Evolutionary conservation across 768 basidiomycete species (phyloP).

Genomic region (Austroboletus eburneus): DNA sequence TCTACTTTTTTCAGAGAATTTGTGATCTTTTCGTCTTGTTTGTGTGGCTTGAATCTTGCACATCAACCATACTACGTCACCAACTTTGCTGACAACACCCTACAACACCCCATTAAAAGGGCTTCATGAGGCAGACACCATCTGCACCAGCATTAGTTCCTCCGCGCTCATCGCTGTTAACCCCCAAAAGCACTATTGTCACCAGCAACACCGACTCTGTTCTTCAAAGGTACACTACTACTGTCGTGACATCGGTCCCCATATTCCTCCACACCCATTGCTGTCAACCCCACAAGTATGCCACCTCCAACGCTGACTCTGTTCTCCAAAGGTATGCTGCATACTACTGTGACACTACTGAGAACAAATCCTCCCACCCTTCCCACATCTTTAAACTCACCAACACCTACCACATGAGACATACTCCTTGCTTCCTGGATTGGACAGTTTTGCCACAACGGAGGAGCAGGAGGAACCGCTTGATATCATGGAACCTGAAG

Average conservation of each 20-base stretch:
- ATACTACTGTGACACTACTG: conserved; percentile 74
- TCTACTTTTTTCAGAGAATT: no score
- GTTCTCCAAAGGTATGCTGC: conserved; percentile 81
- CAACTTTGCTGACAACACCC: no score
- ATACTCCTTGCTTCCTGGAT: conserved; percentile 50
- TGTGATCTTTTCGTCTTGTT: no score
- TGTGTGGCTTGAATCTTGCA: no score
- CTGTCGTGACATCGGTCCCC: no score
- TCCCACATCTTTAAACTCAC: conserved; percentile 94
- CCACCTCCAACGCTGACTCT: conserved; percentile 78
- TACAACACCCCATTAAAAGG: no score
- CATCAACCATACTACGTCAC: no score
- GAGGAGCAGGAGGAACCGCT: conserved; percentile 34
- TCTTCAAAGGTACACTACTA: no score
- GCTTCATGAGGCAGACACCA: conserved; percentile 80
- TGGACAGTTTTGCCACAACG: conserved; percentile 28
- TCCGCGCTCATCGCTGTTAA: conserved; percentile 82
- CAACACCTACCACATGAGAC: conserved; percentile 91
- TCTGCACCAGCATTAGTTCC: conserved; percentile 73
- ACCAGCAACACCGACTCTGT: no score
- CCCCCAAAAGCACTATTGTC: no score
- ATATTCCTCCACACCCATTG: no score
- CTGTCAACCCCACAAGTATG: conserved; percentile 93
- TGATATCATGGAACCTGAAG: conserved; percentile 9
- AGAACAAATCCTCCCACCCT: no score